These are phyloP conservation scores for Apiotrichum laibachii DNA, from an alignment of 1,284 basidiomycete species.

Conservation along the genomic window DNA sequence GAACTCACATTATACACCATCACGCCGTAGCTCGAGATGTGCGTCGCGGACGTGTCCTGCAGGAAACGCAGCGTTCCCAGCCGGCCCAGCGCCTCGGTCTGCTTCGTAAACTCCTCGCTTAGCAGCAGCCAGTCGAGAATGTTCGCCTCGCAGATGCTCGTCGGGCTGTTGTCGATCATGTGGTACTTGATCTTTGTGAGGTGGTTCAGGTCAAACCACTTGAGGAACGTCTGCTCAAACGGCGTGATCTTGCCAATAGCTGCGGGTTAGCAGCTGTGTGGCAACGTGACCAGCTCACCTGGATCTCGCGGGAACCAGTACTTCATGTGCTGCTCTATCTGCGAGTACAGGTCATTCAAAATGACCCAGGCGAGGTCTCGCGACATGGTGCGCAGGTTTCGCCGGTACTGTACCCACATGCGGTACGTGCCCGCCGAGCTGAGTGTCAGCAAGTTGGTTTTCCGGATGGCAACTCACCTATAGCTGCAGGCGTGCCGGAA, in stretches of 20 bases:
- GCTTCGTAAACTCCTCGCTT: conserved; percentile 15
- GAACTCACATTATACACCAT: conserved; percentile 22
- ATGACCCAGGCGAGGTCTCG: conserved; percentile 12
- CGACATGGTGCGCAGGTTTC: conserved; percentile 9
- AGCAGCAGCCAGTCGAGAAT: conserved; percentile 20
- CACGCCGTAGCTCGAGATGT: conserved; percentile 19
- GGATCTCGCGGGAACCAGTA: conserved; percentile 22
- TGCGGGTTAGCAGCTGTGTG: background rate
- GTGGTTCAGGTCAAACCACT: conserved; percentile 24
- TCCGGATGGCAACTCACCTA: background rate
- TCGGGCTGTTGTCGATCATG: conserved; percentile 14
- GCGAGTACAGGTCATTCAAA: conserved; percentile 16
- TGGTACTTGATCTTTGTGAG: conserved; percentile 21
- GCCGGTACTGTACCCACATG: conserved; percentile 18
- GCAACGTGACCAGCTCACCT: background rate
- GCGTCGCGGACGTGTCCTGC: conserved; percentile 25
- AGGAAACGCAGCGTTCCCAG: conserved; percentile 19
- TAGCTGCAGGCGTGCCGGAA: conserved; percentile 20
- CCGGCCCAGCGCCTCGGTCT: conserved; percentile 16
- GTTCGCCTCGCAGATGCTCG: conserved; percentile 7
- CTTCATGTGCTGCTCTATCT: conserved; percentile 18
- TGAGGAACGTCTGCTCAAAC: conserved; percentile 17
- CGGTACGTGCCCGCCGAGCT: conserved; percentile 19
- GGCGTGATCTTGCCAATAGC: conserved; percentile 9
- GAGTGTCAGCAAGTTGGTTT: background rate